Conservation (phyloP, 1,139 yeast genomes). For the Blastobotrys buckinghamii region DNA sequence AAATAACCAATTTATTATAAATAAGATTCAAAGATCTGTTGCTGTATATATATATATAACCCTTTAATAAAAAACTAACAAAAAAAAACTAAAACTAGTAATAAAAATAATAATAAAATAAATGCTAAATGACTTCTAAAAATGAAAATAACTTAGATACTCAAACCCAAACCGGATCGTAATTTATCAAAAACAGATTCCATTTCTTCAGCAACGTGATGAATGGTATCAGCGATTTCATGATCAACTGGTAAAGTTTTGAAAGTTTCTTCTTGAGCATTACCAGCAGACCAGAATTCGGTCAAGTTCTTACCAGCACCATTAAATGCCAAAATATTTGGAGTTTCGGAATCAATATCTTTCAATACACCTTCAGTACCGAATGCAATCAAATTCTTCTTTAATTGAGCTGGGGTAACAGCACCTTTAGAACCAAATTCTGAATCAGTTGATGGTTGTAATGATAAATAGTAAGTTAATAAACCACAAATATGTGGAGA, state of each 20-base stretch:
- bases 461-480: constrained; percentile 74
- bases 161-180: constrained; percentile 22
- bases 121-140: too few species aligned
- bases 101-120: constrained; percentile 1
- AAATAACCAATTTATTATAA: background rate
- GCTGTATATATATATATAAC: constrained; percentile 1
- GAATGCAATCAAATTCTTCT: constrained; percentile 76
- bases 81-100: background rate
- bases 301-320: constrained; percentile 85
- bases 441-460: constrained; percentile 82
- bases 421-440: constrained; percentile 55
- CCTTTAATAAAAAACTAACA: background rate
- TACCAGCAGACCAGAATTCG: constrained; percentile 52
- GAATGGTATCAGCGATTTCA: constrained; percentile 21
- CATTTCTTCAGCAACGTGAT: constrained; percentile 21
- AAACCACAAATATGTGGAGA: constrained; percentile 96
- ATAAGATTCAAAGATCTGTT: background rate
- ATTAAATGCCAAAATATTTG: constrained; percentile 83
- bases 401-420: constrained; percentile 78
- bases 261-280: constrained; percentile 15
- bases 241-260: constrained; percentile 24
- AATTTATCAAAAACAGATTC: constrained; percentile 22
- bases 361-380: constrained; percentile 65
- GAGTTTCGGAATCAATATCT: constrained; percentile 77
- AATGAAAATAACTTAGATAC: constrained; percentile 13